These are phyloP conservation scores for Sporothrix inflata DNA, from an alignment of 2,329 filamentous ascomycete species.

Conservation along the genomic window DNA sequence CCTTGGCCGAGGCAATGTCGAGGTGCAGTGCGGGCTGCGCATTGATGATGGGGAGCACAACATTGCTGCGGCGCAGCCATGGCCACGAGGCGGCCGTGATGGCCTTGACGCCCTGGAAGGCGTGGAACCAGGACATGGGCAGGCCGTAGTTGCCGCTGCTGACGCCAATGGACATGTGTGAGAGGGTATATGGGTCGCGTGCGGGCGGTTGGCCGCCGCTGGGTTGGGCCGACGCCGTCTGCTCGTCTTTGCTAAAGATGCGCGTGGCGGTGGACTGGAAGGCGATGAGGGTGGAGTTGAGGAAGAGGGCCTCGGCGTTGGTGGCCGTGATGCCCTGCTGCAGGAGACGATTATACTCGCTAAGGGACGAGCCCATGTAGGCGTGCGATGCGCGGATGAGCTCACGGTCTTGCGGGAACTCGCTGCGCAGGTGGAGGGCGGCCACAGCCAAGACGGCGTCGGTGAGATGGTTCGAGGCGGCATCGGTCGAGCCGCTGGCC, in stretches of 20 bases:
- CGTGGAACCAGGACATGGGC: slow-evolving; percentile 68
- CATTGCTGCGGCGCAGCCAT: slow-evolving; percentile 61
- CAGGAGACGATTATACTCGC: slow-evolving; percentile 61
- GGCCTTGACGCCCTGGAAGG: slow-evolving; percentile 69
- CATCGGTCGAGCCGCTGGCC: slow-evolving; percentile 27
- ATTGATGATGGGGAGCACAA: slow-evolving; percentile 65
- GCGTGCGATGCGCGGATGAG: slow-evolving; percentile 65
- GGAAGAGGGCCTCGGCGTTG: slow-evolving; percentile 66
- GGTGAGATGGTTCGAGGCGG: slow-evolving; percentile 56
- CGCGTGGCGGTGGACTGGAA: slow-evolving; percentile 68
- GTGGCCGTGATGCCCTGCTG: slow-evolving; percentile 59
- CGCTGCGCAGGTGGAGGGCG: slow-evolving; percentile 63
- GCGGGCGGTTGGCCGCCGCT: slow-evolving; percentile 15
- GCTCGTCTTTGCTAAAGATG: slow-evolving; percentile 62
- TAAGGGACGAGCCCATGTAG: slow-evolving; percentile 66
- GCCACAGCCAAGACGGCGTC: slow-evolving; percentile 68
- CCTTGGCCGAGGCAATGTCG: slow-evolving; percentile 56
- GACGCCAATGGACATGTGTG: slow-evolving; percentile 26
- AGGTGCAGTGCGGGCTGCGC: slow-evolving; percentile 65
- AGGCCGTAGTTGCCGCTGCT: slow-evolving; percentile 52
- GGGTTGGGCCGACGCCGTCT: neutral
- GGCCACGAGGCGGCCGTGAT: slow-evolving; percentile 67
- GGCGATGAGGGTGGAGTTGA: slow-evolving; percentile 66
- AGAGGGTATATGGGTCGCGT: slow-evolving; percentile 9
- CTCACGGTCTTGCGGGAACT: slow-evolving; percentile 60